Conservation (phyloP, 2,329 filamentous ascomycete species). For the Aureobasidium sp. region DNA sequence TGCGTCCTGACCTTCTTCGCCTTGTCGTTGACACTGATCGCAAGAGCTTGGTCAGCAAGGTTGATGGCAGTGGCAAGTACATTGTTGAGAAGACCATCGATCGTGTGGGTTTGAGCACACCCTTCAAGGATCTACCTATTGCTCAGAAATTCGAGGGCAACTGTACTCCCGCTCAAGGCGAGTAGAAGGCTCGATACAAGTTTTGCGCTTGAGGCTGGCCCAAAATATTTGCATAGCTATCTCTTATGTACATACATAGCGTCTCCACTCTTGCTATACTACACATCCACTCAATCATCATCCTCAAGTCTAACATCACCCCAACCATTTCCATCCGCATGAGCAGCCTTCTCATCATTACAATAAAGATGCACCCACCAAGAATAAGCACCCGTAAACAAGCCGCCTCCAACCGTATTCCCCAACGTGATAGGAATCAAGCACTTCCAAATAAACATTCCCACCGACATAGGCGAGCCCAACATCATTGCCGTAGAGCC, state of each 20-base stretch:
- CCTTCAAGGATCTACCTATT: conserved; percentile 15
- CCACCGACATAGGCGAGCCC: conserved; percentile 17
- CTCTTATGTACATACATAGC: too few species aligned
- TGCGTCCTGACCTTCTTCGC: conserved; percentile 47
- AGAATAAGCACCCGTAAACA: conserved; percentile 18
- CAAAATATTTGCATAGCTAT: too few species aligned
- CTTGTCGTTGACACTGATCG: conserved; percentile 45
- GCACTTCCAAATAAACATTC: conserved; percentile 21
- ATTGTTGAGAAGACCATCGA: conserved; percentile 18
- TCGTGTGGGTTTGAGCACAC: conserved; percentile 18
- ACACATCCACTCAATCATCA: too few species aligned
- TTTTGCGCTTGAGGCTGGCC: too few species aligned
- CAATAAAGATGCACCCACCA: conserved; percentile 12
- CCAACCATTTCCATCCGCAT: neutral
- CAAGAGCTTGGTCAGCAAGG: conserved; percentile 38
- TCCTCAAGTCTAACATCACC: neutral
- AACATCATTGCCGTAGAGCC: conserved; percentile 18
- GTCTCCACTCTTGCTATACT: too few species aligned
- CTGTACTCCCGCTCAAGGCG: neutral
- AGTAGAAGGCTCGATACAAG: too few species aligned
- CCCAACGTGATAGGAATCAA: conserved; percentile 21
- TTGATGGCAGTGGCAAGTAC: conserved; percentile 22
- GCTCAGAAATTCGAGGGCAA: neutral
- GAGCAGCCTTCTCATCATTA: neutral
- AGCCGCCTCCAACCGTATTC: conserved; percentile 19